A percentile compares a stretch with the other conserved stretches of the same genome.
phyloP scores from a whole-genome alignment of 202 grass and related monocot genomes.

The Tripidium arundinaceum region DNA sequence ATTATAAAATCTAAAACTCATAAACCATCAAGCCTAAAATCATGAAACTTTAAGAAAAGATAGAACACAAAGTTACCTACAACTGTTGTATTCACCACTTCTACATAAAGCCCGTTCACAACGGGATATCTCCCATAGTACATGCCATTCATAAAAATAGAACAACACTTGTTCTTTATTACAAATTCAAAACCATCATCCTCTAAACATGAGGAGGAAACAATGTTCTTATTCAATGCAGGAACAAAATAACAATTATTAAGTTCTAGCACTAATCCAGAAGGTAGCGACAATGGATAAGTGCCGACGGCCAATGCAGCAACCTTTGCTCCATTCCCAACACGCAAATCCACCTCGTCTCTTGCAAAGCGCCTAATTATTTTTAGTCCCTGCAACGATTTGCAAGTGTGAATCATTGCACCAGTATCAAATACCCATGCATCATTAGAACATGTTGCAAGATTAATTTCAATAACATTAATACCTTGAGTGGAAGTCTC shows the following conservation, averaged over 20 bases:
- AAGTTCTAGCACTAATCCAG: not conserved
- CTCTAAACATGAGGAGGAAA: not conserved
- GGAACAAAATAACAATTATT: not conserved
- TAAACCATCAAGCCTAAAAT: too few relatives aligned
- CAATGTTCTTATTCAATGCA: not conserved
- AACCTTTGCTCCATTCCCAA: not conserved
- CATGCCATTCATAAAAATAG: not conserved
- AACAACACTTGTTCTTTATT: not conserved
- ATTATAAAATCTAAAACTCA: too few relatives aligned
- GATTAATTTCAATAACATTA: not conserved
- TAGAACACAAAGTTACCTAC: too few relatives aligned
- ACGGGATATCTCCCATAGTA: not conserved
- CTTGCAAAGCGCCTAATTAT: not conserved
- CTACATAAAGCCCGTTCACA: too few relatives aligned
- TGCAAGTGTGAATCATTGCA: not conserved
- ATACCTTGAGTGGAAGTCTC: not conserved
- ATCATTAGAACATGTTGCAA: not conserved
- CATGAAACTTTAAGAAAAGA: too few relatives aligned
- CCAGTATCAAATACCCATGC: not conserved
- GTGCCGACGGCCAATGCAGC: not conserved
- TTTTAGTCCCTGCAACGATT: not conserved
- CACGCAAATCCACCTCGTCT: not conserved
- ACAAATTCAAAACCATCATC: not conserved
- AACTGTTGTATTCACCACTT: too few relatives aligned
- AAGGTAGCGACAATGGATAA: not conserved